Evolutionary conservation across 441 rosid species (phyloP), one percentile per base, ranked within the genome.

Genomic region (Theobroma grandiflorum): DNA sequence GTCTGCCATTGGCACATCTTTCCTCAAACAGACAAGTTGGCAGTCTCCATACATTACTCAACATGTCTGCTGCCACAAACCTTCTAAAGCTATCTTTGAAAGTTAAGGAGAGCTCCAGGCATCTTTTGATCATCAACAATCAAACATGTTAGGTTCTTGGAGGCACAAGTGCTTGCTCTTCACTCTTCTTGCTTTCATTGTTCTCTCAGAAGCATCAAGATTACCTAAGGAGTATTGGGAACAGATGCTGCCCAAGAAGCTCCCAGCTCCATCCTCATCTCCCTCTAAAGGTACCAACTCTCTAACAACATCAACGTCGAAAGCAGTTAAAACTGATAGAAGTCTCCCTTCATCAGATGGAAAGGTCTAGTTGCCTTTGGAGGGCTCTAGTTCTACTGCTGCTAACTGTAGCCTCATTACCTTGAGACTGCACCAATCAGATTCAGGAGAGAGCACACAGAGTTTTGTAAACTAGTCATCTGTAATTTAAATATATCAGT

Each of bases 251-350:
- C 98, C 99, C 43, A 96, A 93, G 89, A 94, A 92, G 89, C 85
- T 93, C 31, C 98, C 97, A 0, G 12, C 89, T 64, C 94, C 93
- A 77, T 84, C 90, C 49, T 96, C 99, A 40, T 79, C 98, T 80
- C 99, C 99, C 31, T 96, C 99, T 2, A 92, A 85, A 83, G 98
- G 98, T 72, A 96, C 99, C 66, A 94, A 96, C 78, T 90, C 93
- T 18, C 73, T 90, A 50, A 76, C 85, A 40, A 83, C 76, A 65
- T 91, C 91, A 0, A 84, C 90, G 74, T 83, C 94, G 4, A 61
- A 85, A 12, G 72, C 85, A 11, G 57, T 80, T 33, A 82, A 83
- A 76, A 59, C 84, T 0, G 86, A 87, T 78, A 81, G 75, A 35
- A 74, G 15, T n/a, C 88, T 35, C 53, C 86, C 89, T 82, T 87